phyloP scores from a whole-genome alignment of 192 early-diverging fungal genomes.

The Gaertneriomyces semiglobifer region DNA sequence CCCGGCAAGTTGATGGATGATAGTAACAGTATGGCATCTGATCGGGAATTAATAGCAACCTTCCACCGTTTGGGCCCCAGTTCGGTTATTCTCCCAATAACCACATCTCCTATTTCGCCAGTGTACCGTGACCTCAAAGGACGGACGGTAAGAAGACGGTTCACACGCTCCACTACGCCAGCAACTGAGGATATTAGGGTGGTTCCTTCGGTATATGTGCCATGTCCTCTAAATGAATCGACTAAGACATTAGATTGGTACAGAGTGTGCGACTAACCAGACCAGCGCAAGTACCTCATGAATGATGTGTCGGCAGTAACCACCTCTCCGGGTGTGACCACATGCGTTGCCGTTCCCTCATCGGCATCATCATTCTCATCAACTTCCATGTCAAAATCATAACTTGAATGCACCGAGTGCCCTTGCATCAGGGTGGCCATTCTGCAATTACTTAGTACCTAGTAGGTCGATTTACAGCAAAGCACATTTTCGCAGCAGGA shows the following conservation, averaged over 20 bases:
- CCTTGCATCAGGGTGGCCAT: too few relatives aligned
- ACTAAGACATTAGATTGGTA: neutral
- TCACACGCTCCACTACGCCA: slow-evolving; percentile 89
- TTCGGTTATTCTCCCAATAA: slow-evolving; percentile 92
- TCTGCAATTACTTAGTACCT: too few relatives aligned
- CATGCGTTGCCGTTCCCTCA: slow-evolving; percentile 11
- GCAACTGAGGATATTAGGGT: slow-evolving; percentile 80
- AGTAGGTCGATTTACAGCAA: too few relatives aligned
- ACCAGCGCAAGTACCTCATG: slow-evolving; percentile 44
- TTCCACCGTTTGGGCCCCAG: slow-evolving; percentile 90
- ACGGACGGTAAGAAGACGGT: slow-evolving; percentile 90
- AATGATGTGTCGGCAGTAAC: slow-evolving; percentile 70
- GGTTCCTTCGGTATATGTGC: slow-evolving; percentile 74
- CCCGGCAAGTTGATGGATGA: slow-evolving; percentile 93
- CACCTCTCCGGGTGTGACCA: slow-evolving; percentile 77
- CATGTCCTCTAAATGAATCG: slow-evolving; percentile 64
- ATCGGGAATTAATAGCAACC: slow-evolving; percentile 83
- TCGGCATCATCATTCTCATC: neutral
- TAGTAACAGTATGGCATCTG: slow-evolving; percentile 82
- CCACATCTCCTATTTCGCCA: slow-evolving; percentile 95
- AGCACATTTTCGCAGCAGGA: too few relatives aligned
- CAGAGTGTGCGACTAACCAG: too few relatives aligned
- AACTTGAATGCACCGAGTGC: too few relatives aligned
- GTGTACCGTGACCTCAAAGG: slow-evolving; percentile 78
- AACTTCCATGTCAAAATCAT: slow-evolving; percentile 18